phyloP scores from a whole-genome alignment of 2,329 filamentous ascomycete genomes.

The Macrophomina phaseolina region DNA sequence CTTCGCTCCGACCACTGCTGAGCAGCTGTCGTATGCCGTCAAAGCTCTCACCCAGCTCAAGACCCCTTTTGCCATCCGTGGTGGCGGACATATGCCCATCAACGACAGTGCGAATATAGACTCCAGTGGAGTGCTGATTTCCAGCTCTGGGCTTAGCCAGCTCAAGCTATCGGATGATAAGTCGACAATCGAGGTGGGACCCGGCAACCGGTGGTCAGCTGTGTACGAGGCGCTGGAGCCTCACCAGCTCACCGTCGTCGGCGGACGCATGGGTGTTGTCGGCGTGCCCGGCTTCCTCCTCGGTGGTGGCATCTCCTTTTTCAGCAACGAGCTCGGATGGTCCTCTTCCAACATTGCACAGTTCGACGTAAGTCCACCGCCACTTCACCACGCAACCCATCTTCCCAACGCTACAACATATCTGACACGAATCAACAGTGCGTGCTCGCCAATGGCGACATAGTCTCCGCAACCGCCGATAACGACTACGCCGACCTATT shows the following conservation, averaged over 20 bases:
- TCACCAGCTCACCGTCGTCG: neutral
- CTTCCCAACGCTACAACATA: neutral
- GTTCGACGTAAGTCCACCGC: neutral
- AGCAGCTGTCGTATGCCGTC: conserved; percentile 33
- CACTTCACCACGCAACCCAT: neutral
- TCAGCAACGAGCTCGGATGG: conserved; percentile 32
- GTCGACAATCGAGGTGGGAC: neutral
- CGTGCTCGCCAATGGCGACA: conserved; percentile 37
- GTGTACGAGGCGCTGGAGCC: conserved; percentile 4
- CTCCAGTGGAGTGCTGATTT: conserved; percentile 19
- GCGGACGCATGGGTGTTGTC: conserved; percentile 33
- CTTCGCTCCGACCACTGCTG: conserved; percentile 30
- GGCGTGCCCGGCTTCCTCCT: conserved; percentile 39
- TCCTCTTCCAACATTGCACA: conserved; percentile 27
- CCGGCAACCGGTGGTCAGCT: neutral
- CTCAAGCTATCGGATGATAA: neutral
- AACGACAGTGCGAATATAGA: conserved; percentile 33
- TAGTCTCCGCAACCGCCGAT: conserved; percentile 33
- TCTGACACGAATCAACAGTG: conserved; percentile 27
- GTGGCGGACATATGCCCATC: conserved; percentile 14
- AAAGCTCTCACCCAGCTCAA: conserved; percentile 29
- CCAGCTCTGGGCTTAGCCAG: conserved; percentile 1
- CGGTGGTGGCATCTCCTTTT: conserved; percentile 36
- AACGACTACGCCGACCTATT: conserved; percentile 39
- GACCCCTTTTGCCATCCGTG: conserved; percentile 24